A percentile compares a stretch with the other conserved stretches of the same genome.
Evolutionary conservation across 139 green algal species (phyloP).

Genomic region (Nannochloris sp.): DNA sequence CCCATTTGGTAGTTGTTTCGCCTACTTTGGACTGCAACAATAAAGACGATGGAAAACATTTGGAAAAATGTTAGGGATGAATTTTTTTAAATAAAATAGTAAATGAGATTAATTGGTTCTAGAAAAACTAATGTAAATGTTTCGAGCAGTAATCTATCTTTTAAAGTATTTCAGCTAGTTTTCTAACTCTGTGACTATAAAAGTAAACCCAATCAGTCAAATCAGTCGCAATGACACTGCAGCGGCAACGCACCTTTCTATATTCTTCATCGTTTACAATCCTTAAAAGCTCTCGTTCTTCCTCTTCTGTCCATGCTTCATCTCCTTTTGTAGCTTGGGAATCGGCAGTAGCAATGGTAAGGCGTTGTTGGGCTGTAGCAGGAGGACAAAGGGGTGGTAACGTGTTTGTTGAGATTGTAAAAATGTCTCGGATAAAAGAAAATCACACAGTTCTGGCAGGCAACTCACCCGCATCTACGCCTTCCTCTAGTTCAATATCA

Average conservation of each 20-base stretch:
- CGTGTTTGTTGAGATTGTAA: too few species aligned
- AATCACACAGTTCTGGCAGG: too few species aligned
- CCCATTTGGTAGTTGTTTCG: neutral
- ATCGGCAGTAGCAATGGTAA: neutral
- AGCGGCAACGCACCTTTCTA: neutral
- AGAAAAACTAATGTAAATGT: neutral
- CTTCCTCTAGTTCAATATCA: too few species aligned
- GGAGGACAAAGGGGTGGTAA: neutral
- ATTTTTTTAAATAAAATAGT: neutral
- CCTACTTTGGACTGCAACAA: neutral
- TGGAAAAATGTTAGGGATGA: neutral
- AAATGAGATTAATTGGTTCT: neutral
- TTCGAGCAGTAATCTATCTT: too few species aligned
- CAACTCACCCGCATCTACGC: too few species aligned
- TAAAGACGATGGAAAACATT: neutral
- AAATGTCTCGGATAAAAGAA: too few species aligned
- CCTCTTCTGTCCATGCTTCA: slow-evolving; percentile 15
- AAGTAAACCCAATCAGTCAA: neutral
- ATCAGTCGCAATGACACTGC: neutral
- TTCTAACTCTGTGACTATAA: neutral
- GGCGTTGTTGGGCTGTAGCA: neutral
- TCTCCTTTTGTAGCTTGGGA: slow-evolving; percentile 6
- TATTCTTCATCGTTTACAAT: slow-evolving; percentile 14
- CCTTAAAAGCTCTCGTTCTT: slow-evolving; percentile 16
- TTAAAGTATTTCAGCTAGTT: neutral